Conservation (phyloP, 2,329 filamentous ascomycete genomes). For the Colletotrichum horii region DNA sequence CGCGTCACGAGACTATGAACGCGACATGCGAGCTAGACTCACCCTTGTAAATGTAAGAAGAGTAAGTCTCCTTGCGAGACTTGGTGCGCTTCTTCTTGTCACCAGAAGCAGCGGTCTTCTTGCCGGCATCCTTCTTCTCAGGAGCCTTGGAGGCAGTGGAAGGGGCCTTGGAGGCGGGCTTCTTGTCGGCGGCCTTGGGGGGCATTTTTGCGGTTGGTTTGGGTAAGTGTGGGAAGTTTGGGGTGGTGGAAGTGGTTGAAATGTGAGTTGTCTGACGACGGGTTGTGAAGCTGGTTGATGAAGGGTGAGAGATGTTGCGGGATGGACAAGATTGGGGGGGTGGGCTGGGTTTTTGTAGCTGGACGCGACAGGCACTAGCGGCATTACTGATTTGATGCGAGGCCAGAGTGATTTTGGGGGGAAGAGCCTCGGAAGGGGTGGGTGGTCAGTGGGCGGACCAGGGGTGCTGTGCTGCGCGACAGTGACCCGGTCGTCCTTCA, state of each 20-base stretch:
- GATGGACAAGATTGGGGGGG: slow-evolving; percentile 52
- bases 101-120: slow-evolving; percentile 96
- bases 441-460: neutral
- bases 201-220: slow-evolving; percentile 73
- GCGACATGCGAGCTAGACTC: neutral
- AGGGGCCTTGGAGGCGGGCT: slow-evolving; percentile 97
- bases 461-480: neutral
- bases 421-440: neutral
- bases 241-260: slow-evolving; percentile 3
- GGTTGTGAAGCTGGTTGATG: slow-evolving; percentile 36
- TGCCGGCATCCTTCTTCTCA: slow-evolving; percentile 99
- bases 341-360: slow-evolving; percentile 65
- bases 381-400: slow-evolving; percentile 60
- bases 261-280: slow-evolving; percentile 24
- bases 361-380: slow-evolving; percentile 55
- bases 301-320: slow-evolving; percentile 50
- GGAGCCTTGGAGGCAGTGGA: slow-evolving; percentile 71
- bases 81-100: slow-evolving; percentile 99
- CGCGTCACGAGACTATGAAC: neutral
- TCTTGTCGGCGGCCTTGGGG: slow-evolving; percentile 98
- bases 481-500: neutral
- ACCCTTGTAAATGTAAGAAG: slow-evolving; percentile 99
- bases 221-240: neutral
- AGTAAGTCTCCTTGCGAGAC: slow-evolving; percentile 99
- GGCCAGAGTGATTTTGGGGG: slow-evolving; percentile 32